phyloP scores from a whole-genome alignment of 164 flowering plant genomes.

The Vitis vinifera region ASM3070453v1 NC_081809.1:5101501-5102000 shows the following conservation, averaged over 20 bases:
- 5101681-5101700: conserved; percentile 31
- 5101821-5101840: no score
- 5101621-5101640: not conserved
- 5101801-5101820: not conserved
- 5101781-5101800: not conserved
- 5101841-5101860: conserved; percentile 66
- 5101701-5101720: conserved; percentile 68
- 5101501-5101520: conserved; percentile 39
- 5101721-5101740: conserved; percentile 90
- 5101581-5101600: conserved; percentile 20
- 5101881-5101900: conserved; percentile 46
- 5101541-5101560: conserved; percentile 33
- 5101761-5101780: no score
- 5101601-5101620: not conserved
- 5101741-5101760: no score
- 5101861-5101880: conserved; percentile 64
- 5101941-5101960: conserved; percentile 40
- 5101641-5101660: not conserved
- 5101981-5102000: no score
- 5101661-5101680: conserved; percentile 34
- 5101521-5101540: conserved; percentile 37
- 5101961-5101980: not conserved
- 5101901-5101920: conserved; percentile 39
- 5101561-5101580: conserved; percentile 38
- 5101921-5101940: conserved; percentile 35